These are phyloP conservation scores for Fomitopsis palustris DNA, from an alignment of 1,284 basidiomycete genomes.

Conservation along the genomic window DNA sequence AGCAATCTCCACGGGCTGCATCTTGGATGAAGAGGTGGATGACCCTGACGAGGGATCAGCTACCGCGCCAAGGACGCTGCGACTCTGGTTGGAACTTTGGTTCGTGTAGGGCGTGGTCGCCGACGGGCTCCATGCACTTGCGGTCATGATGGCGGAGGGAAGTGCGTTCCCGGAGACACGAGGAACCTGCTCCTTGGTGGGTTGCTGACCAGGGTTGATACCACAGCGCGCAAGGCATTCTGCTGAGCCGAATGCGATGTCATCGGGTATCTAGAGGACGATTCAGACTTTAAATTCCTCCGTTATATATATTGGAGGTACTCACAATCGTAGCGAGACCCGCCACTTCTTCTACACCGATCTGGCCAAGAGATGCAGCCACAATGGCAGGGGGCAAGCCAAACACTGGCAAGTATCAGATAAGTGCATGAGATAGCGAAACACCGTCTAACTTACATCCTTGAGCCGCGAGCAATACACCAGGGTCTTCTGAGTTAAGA, in stretches of 20 bases:
- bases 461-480: constrained; percentile 27
- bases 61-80: not conserved
- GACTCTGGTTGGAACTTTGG: not conserved
- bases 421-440: too few species aligned
- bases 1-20: not conserved
- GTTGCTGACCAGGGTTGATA: constrained; percentile 6
- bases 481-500: constrained; percentile 34
- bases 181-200: constrained; percentile 8
- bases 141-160: not conserved
- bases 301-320: not conserved
- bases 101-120: not conserved
- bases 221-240: constrained; percentile 9
- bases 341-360: constrained; percentile 31
- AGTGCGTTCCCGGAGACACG: constrained; percentile 9
- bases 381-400: constrained; percentile 34
- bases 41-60: not conserved
- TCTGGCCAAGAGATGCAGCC: constrained; percentile 30
- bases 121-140: constrained; percentile 1
- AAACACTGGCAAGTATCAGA: constrained; percentile 19
- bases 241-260: constrained; percentile 6
- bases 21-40: not conserved
- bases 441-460: constrained; percentile 22
- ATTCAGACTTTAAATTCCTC: not conserved
- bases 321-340: not conserved
- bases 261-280: constrained; percentile 8